These are phyloP conservation scores for Cetraspora pellucida DNA, from an alignment of 192 early-diverging fungal genomes.

Conservation along the genomic window DNA sequence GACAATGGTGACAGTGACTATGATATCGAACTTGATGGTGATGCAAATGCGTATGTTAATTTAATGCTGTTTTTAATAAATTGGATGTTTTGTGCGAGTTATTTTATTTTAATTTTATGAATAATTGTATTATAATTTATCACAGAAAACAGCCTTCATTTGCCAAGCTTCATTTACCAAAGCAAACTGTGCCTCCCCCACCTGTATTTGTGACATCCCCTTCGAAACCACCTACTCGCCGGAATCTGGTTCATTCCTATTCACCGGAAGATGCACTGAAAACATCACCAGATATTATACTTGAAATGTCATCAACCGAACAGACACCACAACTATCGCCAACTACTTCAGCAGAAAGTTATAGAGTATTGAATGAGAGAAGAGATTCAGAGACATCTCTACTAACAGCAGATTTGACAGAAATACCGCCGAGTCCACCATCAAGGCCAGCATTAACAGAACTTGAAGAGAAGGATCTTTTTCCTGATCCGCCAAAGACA, in stretches of 20 bases:
- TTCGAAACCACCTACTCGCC: slow-evolving; percentile 43
- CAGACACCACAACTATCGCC: slow-evolving; percentile 33
- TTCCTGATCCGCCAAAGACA: slow-evolving; percentile 31
- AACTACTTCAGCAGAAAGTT: slow-evolving; percentile 27
- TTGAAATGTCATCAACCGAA: slow-evolving; percentile 26
- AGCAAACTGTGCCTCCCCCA: slow-evolving; percentile 44
- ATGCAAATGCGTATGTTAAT: slow-evolving; percentile 51
- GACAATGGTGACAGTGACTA: slow-evolving; percentile 62
- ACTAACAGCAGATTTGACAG: slow-evolving; percentile 4
- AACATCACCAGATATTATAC: slow-evolving; percentile 33
- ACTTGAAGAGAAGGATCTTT: slow-evolving; percentile 13
- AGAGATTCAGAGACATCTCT: slow-evolving; percentile 27
- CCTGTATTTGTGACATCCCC: slow-evolving; percentile 52
- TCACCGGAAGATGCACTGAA: slow-evolving; percentile 17
- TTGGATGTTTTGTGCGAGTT: not conserved
- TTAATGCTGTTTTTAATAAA: not conserved
- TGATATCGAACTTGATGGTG: slow-evolving; percentile 65
- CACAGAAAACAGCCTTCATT: slow-evolving; percentile 33
- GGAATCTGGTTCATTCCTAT: slow-evolving; percentile 8
- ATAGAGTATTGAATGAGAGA: slow-evolving; percentile 17
- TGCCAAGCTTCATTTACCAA: slow-evolving; percentile 41
- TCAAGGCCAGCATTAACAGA: slow-evolving; percentile 33
- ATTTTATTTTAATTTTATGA: not conserved
- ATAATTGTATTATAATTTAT: not conserved
- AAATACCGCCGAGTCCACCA: slow-evolving; percentile 38